phyloP scores from a whole-genome alignment of 1,284 basidiomycete species.

The Phellopilus nigrolimitatus region DNA sequence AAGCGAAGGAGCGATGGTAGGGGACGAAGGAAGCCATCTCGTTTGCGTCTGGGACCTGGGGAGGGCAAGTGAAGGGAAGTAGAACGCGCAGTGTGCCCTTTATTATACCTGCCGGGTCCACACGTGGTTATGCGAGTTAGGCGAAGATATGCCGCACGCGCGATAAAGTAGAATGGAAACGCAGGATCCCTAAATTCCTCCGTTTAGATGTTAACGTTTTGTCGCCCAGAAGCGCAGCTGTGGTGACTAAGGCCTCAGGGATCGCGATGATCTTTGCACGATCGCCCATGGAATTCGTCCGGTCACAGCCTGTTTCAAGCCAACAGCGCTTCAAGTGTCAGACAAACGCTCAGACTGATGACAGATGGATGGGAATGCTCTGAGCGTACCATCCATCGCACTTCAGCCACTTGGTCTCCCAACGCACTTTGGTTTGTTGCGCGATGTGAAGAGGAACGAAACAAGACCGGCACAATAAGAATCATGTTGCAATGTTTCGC shows the following conservation, averaged over 20 bases:
- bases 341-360: too few relatives aligned
- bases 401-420: too few relatives aligned
- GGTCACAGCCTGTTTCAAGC: not conserved
- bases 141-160: not conserved
- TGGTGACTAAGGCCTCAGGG: not conserved
- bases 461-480: not conserved
- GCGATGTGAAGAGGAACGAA: too few relatives aligned
- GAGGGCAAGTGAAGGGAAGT: not conserved
- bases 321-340: not conserved
- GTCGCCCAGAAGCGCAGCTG: not conserved
- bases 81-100: not conserved
- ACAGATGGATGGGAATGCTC: too few relatives aligned
- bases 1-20: slow-evolving; percentile 1
- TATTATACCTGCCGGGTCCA: not conserved
- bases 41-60: not conserved
- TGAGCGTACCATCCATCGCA: too few relatives aligned
- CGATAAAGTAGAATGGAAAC: not conserved
- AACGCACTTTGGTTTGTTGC: too few relatives aligned
- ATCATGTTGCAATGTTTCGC: not conserved
- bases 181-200: not conserved
- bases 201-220: not conserved
- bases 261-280: not conserved
- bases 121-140: not conserved
- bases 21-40: slow-evolving; percentile 10
- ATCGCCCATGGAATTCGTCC: not conserved